Conservation (phyloP, 1,139 yeast genomes). For the Kodamaea derodonti region DNA sequence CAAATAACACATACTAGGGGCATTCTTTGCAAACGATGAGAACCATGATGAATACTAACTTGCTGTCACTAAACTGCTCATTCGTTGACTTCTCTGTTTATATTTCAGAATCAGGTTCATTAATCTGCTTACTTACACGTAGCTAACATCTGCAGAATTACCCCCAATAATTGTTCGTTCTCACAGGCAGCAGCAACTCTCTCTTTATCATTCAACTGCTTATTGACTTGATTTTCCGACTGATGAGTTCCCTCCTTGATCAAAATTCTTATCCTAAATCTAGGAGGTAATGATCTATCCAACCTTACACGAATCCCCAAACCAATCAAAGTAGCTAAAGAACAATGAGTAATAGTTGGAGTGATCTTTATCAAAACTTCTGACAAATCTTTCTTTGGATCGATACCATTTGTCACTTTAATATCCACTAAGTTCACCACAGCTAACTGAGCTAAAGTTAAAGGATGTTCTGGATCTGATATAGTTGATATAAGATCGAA, state of each 20-base stretch:
- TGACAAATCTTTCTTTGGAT: constrained; percentile 50
- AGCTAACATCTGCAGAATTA: constrained; percentile 86
- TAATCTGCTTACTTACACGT: constrained; percentile 53
- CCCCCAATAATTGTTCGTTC: constrained; percentile 83
- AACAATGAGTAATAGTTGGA: constrained; percentile 97
- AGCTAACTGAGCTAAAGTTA: constrained; percentile 89
- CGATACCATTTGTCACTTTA: constrained; percentile 54
- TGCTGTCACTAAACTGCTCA: no score
- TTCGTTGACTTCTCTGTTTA: no score
- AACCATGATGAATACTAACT: no score
- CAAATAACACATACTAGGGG: no score
- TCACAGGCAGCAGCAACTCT: constrained; percentile 99
- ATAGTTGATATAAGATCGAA: constrained; percentile 75
- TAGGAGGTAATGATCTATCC: constrained; percentile 82
- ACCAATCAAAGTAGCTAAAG: constrained; percentile 93
- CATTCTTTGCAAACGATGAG: no score
- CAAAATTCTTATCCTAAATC: constrained; percentile 75
- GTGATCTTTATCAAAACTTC: constrained; percentile 83
- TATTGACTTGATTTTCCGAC: constrained; percentile 92
- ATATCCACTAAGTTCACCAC: constrained; percentile 88
- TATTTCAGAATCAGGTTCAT: neutral
- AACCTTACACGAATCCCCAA: constrained; percentile 89
- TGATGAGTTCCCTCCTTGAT: constrained; percentile 94
- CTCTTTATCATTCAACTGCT: constrained; percentile 95
- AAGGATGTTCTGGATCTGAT: constrained; percentile 97